Evolutionary conservation across 2,329 filamentous ascomycete genomes (phyloP).

Genomic region (Hymenoscyphus fructigenus): DNA sequence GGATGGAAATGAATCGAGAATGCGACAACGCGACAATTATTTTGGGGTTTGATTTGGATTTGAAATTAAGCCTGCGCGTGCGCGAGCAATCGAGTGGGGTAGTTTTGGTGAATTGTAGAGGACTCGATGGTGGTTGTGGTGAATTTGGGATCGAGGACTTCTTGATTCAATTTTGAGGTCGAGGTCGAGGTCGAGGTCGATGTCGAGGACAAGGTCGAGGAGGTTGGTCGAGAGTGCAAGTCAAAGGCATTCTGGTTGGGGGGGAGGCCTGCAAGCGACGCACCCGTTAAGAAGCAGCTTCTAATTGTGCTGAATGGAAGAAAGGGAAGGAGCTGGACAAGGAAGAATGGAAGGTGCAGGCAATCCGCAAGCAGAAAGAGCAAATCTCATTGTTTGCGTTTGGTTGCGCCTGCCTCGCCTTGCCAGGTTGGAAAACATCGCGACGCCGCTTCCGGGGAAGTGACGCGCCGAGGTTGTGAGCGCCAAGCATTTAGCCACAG

Average conservation of each 20-base stretch:
- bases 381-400: background rate
- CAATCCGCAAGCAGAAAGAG: background rate
- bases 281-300: background rate
- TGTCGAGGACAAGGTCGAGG: too few relatives aligned
- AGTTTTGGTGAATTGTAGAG: background rate
- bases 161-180: too few relatives aligned
- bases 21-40: background rate
- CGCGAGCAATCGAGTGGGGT: background rate
- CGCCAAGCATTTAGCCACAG: too few relatives aligned
- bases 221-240: too few relatives aligned
- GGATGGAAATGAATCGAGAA: background rate
- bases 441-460: background rate
- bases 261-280: too few relatives aligned
- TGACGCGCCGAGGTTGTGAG: background rate
- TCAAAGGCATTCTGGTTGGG: too few relatives aligned
- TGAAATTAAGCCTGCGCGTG: background rate
- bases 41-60: background rate
- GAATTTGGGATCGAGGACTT: too few relatives aligned
- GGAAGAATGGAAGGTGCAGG: background rate
- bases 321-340: background rate
- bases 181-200: too few relatives aligned
- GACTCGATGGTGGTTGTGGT: background rate
- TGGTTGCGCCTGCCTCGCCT: too few relatives aligned
- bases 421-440: background rate
- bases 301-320: background rate